Evolutionary conservation across 2,329 filamentous ascomycete genomes (phyloP).

Genomic region (Colletotrichum tropicicola): DNA sequence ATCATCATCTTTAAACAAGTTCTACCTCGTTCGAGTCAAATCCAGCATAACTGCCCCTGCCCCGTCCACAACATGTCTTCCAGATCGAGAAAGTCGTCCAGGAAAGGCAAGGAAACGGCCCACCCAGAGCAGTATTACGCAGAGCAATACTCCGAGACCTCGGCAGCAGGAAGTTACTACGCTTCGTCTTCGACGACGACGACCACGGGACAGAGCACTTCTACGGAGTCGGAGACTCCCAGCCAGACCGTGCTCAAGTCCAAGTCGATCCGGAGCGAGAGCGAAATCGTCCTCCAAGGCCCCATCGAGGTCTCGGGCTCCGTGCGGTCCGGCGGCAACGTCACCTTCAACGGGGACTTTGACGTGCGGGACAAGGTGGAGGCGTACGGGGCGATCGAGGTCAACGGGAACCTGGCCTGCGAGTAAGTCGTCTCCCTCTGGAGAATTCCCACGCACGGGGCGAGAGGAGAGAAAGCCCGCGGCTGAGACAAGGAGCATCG

Average conservation of each 20-base stretch:
- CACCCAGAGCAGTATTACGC: slow-evolving; percentile 25
- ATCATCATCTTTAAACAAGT: not conserved
- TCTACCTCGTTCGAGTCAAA: too few relatives aligned
- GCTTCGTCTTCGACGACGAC: slow-evolving; percentile 33
- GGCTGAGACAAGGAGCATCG: not conserved
- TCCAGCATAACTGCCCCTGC: not conserved
- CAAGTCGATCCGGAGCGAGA: slow-evolving; percentile 52
- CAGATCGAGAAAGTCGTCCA: not conserved
- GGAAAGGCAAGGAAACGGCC: slow-evolving; percentile 18
- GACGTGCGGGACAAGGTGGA: slow-evolving; percentile 54
- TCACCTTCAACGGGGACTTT: slow-evolving; percentile 55
- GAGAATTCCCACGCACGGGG: not conserved
- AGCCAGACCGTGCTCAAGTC: slow-evolving; percentile 40
- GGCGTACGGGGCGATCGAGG: slow-evolving; percentile 29
- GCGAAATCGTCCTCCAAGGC: slow-evolving; percentile 49
- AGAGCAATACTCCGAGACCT: not conserved
- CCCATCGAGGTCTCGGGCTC: slow-evolving; percentile 58
- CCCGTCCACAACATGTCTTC: slow-evolving; percentile 17
- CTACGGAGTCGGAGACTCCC: slow-evolving; percentile 19
- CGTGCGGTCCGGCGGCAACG: slow-evolving; percentile 54
- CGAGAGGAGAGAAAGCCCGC: not conserved
- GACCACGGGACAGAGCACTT: slow-evolving; percentile 15
- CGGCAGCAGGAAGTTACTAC: slow-evolving; percentile 34
- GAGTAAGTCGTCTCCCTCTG: not conserved
- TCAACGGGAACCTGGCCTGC: not conserved